phyloP scores from a whole-genome alignment of 208 protist genomes.

The Zelonia costaricensis region DNA sequence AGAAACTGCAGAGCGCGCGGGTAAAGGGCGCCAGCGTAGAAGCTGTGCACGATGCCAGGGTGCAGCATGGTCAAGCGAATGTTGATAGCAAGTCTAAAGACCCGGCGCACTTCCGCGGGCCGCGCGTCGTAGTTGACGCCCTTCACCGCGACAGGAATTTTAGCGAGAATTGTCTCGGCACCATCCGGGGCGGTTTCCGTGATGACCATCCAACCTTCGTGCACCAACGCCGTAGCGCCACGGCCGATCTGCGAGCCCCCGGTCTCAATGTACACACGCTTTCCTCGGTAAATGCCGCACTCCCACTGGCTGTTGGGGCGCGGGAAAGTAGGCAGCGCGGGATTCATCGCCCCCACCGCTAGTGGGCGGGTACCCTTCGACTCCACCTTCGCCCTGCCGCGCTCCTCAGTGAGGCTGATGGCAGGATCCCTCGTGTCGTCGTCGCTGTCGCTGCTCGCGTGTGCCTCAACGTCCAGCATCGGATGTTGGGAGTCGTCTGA shows the following conservation, averaged over 20 bases:
- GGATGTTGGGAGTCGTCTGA: neutral
- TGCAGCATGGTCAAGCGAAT: slow-evolving; percentile 17
- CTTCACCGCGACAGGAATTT: slow-evolving; percentile 26
- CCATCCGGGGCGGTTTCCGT: slow-evolving; percentile 7
- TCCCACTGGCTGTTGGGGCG: slow-evolving; percentile 20
- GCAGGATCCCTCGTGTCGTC: neutral
- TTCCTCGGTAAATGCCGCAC: slow-evolving; percentile 24
- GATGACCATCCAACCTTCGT: slow-evolving; percentile 19
- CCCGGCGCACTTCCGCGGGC: slow-evolving; percentile 7
- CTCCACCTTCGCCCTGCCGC: neutral
- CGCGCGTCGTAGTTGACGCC: slow-evolving; percentile 18
- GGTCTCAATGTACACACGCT: slow-evolving; percentile 19
- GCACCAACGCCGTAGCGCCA: slow-evolving; percentile 14
- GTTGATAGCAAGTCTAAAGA: slow-evolving; percentile 10
- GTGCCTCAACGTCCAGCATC: slow-evolving; percentile 5
- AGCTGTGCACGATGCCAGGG: slow-evolving; percentile 23
- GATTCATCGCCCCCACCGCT: neutral
- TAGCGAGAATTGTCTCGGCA: slow-evolving; percentile 7
- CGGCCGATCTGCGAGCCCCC: slow-evolving; percentile 14
- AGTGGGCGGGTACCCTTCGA: neutral
- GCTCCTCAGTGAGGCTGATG: neutral
- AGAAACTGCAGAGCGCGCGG: neutral
- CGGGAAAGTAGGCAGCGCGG: slow-evolving; percentile 17
- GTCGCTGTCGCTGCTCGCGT: slow-evolving; percentile 1
- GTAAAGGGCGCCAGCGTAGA: slow-evolving; percentile 13